Conservation (phyloP, 148 eudicot species). For the Chenopodium suecicum region DNA sequence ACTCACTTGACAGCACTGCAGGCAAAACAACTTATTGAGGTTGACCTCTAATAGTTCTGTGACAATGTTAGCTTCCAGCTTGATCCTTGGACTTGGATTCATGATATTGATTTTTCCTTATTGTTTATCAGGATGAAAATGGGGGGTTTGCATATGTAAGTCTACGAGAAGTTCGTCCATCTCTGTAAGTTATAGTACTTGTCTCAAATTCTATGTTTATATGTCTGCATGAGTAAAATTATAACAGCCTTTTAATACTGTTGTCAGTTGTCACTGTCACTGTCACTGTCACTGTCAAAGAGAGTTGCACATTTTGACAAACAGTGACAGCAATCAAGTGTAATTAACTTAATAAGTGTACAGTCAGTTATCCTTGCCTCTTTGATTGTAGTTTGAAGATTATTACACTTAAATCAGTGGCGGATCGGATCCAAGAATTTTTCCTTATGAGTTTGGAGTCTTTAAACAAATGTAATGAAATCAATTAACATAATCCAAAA, state of each 20-base stretch:
- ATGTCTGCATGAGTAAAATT: background rate
- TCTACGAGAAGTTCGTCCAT: constrained; percentile 88
- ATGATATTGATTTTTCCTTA: constrained; percentile 18
- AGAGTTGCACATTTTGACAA: background rate
- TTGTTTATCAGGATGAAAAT: constrained; percentile 61
- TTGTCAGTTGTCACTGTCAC: background rate
- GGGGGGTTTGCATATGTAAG: constrained; percentile 89
- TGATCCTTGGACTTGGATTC: background rate
- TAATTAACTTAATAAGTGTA: background rate
- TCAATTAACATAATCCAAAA: too few relatives aligned
- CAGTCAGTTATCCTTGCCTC: background rate
- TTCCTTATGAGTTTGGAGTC: too few relatives aligned
- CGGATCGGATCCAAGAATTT: too few relatives aligned
- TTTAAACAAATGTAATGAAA: too few relatives aligned
- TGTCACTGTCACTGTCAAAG: background rate
- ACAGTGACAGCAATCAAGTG: background rate
- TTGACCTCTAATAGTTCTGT: constrained; percentile 25
- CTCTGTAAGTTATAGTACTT: constrained; percentile 52
- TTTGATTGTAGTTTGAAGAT: background rate
- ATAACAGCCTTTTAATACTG: background rate
- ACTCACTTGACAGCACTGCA: constrained; percentile 64
- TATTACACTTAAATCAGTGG: too few relatives aligned
- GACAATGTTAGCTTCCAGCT: background rate
- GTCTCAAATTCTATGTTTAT: background rate
- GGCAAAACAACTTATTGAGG: constrained; percentile 91